Conservation (phyloP, 306 rosid genomes). For the Prunus mume region DNA sequence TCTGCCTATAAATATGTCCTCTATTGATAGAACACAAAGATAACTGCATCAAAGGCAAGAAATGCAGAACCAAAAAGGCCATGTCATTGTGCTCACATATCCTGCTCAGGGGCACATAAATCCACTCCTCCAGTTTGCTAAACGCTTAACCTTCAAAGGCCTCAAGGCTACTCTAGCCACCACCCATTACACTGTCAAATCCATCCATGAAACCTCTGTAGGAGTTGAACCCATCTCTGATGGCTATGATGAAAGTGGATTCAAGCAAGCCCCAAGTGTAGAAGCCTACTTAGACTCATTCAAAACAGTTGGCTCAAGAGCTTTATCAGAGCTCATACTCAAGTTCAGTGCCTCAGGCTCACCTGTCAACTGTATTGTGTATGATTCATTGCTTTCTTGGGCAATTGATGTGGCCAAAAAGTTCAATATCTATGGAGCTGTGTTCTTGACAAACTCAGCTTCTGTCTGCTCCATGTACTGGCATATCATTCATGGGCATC, state of each 20-base stretch:
- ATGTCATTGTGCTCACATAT: conserved; percentile 34
- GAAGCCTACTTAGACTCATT: conserved; percentile 33
- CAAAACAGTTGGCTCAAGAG: conserved; percentile 33
- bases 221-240: conserved; percentile 37
- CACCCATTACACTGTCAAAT: conserved; percentile 34
- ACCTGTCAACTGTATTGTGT: conserved; percentile 35
- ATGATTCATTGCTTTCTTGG: conserved; percentile 45
- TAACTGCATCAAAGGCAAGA: not conserved
- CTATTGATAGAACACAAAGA: no score
- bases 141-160: conserved; percentile 34
- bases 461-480: conserved; percentile 35
- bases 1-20: not conserved
- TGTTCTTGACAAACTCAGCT: conserved; percentile 38
- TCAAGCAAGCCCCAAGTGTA: conserved; percentile 24
- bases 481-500: conserved; percentile 10
- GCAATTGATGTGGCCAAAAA: conserved; percentile 37
- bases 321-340: conserved; percentile 24
- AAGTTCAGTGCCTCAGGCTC: conserved; percentile 18
- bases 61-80: conserved; percentile 26
- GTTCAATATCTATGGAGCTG: conserved; percentile 25
- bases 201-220: conserved; percentile 16
- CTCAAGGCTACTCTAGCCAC: conserved; percentile 36
- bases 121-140: conserved; percentile 48
- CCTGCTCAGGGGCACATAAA: conserved; percentile 49
- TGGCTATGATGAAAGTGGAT: conserved; percentile 39